phyloP scores from a whole-genome alignment of 2,329 filamentous ascomycete genomes.

The Monilinia aucupariae region DNA sequence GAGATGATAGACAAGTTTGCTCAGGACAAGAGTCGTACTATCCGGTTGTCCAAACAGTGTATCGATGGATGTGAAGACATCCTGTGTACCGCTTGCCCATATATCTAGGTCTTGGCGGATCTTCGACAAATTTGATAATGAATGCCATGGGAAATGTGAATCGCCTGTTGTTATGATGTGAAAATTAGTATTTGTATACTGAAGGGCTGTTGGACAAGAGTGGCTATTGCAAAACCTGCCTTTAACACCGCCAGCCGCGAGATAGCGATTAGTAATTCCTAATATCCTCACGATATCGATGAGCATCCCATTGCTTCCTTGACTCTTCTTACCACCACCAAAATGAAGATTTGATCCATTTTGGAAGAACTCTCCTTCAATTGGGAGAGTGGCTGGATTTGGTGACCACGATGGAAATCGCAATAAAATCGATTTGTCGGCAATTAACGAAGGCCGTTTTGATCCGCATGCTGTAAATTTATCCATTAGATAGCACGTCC shows the following conservation, averaged over 20 bases:
- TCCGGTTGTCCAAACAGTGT: conserved; percentile 71
- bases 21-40: conserved; percentile 71
- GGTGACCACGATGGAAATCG: conserved; percentile 71
- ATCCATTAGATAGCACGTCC: conserved; percentile 83
- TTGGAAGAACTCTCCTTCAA: conserved; percentile 78
- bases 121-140: conserved; percentile 76
- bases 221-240: conserved; percentile 11
- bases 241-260: conserved; percentile 80
- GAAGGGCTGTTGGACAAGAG: background rate
- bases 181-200: conserved; percentile 10
- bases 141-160: conserved; percentile 87
- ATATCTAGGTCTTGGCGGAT: conserved; percentile 80
- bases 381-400: conserved; percentile 52
- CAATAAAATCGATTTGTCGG: conserved; percentile 69
- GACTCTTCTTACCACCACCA: conserved; percentile 61
- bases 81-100: conserved; percentile 77
- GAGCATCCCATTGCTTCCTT: conserved; percentile 73
- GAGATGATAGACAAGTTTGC: conserved; percentile 81
- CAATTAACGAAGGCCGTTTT: conserved; percentile 72
- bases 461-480: conserved; percentile 78
- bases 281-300: conserved; percentile 81
- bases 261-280: conserved; percentile 76
- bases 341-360: conserved; percentile 69
- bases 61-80: conserved; percentile 71
- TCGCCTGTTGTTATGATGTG: conserved; percentile 48